These are phyloP conservation scores for Dujonia santamariae DNA, from an alignment of 1,139 yeast species.

Conservation along the genomic window DNA sequence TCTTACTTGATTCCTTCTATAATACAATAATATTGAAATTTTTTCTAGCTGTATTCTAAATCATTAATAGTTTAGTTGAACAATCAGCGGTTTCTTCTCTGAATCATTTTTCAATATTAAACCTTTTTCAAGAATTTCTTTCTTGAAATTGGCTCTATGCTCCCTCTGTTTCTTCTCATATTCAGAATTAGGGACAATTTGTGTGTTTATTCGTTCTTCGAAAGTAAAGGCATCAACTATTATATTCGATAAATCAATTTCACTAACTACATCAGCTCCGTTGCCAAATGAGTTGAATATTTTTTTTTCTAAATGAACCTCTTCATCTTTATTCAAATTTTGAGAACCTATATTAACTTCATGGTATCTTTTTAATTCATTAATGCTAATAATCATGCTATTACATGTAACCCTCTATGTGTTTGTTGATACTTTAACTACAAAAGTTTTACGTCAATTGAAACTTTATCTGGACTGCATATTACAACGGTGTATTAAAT, in stretches of 20 bases:
- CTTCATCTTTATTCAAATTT: neutral
- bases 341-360: neutral
- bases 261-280: too few species aligned
- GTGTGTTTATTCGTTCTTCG: constrained; percentile 12
- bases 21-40: constrained; percentile 1
- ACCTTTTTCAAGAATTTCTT: constrained; percentile 23
- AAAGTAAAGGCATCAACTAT: constrained; percentile 19
- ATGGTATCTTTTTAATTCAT: neutral
- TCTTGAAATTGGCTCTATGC: constrained; percentile 21
- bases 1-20: neutral
- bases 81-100: too few species aligned
- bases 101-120: constrained; percentile 9
- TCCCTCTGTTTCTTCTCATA: constrained; percentile 17
- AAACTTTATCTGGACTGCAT: too few species aligned
- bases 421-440: too few species aligned
- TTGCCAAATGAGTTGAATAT: too few species aligned
- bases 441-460: too few species aligned
- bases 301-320: too few species aligned
- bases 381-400: neutral
- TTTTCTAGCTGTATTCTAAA: too few species aligned
- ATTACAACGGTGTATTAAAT: too few species aligned
- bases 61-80: too few species aligned
- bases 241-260: constrained; percentile 12
- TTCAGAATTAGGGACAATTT: constrained; percentile 10
- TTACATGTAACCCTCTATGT: too few species aligned